Conservation (phyloP, 257 asterid species). For the Solanum bulbocastanum region DNA sequence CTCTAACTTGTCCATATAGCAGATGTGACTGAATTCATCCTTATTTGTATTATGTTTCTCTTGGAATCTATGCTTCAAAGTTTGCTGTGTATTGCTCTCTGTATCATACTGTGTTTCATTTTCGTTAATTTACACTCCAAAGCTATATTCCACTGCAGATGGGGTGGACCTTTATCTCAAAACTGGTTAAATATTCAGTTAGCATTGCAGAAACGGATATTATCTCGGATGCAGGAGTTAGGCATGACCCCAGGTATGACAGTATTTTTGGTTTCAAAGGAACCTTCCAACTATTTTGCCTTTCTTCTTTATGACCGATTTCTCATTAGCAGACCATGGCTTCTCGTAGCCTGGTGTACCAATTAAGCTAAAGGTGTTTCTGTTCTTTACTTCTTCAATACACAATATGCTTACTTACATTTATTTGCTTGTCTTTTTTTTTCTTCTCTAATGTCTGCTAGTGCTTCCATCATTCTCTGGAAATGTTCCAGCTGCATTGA, state of each 20-base stretch:
- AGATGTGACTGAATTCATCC: background rate
- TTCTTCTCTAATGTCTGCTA: conserved; percentile 10
- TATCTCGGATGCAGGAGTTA: conserved; percentile 72
- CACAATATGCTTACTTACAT: background rate
- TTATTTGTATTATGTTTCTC: background rate
- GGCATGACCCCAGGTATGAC: conserved; percentile 97
- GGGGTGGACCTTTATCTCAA: conserved; percentile 97
- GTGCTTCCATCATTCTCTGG: conserved; percentile 99
- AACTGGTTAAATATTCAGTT: conserved; percentile 78
- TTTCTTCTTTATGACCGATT: background rate
- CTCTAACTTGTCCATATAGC: background rate
- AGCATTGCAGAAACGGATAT: conserved; percentile 70
- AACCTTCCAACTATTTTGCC: background rate
- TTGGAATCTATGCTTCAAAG: background rate
- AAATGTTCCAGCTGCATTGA: conserved; percentile 88
- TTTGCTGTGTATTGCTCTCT: background rate
- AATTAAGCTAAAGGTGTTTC: background rate
- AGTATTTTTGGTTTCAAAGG: background rate
- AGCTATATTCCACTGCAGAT: conserved; percentile 35
- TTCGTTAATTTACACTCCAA: background rate
- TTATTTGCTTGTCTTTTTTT: background rate
- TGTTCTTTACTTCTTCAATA: background rate
- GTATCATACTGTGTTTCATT: background rate
- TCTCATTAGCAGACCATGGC: background rate
- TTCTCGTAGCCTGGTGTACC: background rate